These are phyloP conservation scores for Butyriboletus loyo DNA, from an alignment of 768 basidiomycete species.

Conservation along the genomic window DNA sequence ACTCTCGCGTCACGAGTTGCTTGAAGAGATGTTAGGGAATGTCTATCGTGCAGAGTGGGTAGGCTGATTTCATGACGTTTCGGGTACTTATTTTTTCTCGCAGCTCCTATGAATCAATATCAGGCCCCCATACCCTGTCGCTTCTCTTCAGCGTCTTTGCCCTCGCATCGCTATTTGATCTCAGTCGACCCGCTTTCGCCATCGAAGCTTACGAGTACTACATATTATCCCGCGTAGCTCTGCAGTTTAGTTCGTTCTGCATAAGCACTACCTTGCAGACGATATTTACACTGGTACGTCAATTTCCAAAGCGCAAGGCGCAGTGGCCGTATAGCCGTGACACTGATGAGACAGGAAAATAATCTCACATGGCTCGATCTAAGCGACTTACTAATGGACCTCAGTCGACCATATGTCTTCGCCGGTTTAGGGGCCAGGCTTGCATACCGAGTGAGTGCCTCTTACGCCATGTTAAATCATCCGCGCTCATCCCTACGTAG, in stretches of 20 bases:
- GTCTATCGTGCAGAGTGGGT: constrained; percentile 56
- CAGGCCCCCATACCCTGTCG: constrained; percentile 52
- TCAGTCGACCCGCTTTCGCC: constrained; percentile 43
- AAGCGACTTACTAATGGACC: constrained; percentile 47
- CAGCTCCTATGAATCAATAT: constrained; percentile 39
- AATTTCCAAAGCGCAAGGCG: constrained; percentile 1
- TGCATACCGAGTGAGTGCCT: constrained; percentile 52
- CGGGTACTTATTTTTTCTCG: constrained; percentile 2
- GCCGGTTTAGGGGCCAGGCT: constrained; percentile 59
- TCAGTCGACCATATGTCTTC: constrained; percentile 52
- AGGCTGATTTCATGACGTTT: neutral
- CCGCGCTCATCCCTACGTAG: constrained; percentile 23
- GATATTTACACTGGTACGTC: constrained; percentile 54
- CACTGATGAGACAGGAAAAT: constrained; percentile 33
- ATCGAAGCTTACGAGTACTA: constrained; percentile 62
- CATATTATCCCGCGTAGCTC: constrained; percentile 51
- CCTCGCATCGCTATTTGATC: constrained; percentile 62
- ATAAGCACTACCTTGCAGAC: constrained; percentile 51
- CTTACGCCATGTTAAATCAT: neutral
- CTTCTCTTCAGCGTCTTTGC: constrained; percentile 67
- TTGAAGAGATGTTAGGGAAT: constrained; percentile 50
- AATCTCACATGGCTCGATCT: constrained; percentile 51
- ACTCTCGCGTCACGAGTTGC: constrained; percentile 50
- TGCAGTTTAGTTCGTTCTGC: constrained; percentile 45
- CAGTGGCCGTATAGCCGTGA: constrained; percentile 2